Base-by-base conservation (phyloP, 169 alveolate genomes). In the Plasmodium fragile region DNA sequence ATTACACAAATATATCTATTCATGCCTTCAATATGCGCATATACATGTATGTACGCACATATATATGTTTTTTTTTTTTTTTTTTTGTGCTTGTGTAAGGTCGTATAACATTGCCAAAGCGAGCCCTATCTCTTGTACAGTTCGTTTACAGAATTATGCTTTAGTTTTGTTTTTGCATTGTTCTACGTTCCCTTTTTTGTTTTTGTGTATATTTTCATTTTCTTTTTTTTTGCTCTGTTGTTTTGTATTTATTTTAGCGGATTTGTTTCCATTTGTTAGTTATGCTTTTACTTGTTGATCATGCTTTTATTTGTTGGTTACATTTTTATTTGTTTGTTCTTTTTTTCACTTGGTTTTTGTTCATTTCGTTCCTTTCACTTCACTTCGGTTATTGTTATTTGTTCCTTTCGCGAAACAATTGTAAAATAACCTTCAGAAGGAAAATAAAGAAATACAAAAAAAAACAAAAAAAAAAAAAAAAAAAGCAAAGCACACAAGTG, bases 401-500 rank as follows among this genome's bases (percentile, higher is more conserved):
- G 4, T 65, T 65, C n/a, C 30, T 65, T 6, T 65, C 75, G 7
- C 75, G 30, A 28, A 65, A 65, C 32, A 65, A 65, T 25, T 65
- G n/a, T 65, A 5, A 65, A 65, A 65, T 36, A 65, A 65, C 75
- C n/a, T 65, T 65, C 32, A 65, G 75, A 28, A 65, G 75, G 75
- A 65, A 18, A 65, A 65, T 65, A 65, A 65, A 25, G 32, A 65
- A 25, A 65, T 65, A 28, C 59, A 49, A 13, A 49, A 49, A 41
- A 39, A 16, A 49, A 79, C n/a, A n/a, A n/a, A n/a, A n/a, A 80
- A 80, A 80, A 80, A 52, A 43, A 80, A 53, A 81, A 81, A 52
- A 18, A 49, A 28, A 28, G 69, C 45, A 81, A 28, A 81, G 22
- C 77, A 81, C 70, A 25, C 65, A 52, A 81, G 70, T 45, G 59